phyloP scores from a whole-genome alignment of 805 yeast genomes.

The Candida easanensis region DNA sequence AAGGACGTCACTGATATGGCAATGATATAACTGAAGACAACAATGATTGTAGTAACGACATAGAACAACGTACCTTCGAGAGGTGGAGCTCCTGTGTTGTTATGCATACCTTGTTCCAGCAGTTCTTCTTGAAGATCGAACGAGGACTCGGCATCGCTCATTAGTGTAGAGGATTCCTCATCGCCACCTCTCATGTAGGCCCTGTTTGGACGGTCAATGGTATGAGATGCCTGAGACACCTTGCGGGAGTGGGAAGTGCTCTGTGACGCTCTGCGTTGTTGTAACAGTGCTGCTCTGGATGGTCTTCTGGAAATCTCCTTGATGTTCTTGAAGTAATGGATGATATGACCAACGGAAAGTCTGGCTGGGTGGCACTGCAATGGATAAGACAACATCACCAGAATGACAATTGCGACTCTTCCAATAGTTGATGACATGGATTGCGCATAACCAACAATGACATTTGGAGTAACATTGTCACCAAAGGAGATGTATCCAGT shows the following conservation, averaged over 20 bases:
- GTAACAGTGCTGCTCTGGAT: conserved; percentile 18
- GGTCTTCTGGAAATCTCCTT: conserved; percentile 22
- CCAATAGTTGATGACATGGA: conserved; percentile 72
- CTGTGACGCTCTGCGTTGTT: conserved; percentile 9
- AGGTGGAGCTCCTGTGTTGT: conserved; percentile 23
- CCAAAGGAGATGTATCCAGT: conserved; percentile 89
- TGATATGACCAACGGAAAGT: conserved; percentile 72
- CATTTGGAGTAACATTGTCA: conserved; percentile 70
- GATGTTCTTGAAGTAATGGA: conserved; percentile 43
- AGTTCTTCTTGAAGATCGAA: conserved; percentile 27
- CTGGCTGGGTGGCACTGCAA: conserved; percentile 90
- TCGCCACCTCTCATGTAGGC: neutral
- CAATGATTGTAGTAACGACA: conserved; percentile 48
- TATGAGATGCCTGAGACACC: conserved; percentile 11
- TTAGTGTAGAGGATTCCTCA: conserved; percentile 7
- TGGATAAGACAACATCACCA: conserved; percentile 85
- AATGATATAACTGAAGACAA: conserved; percentile 54
- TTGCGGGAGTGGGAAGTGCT: conserved; percentile 10
- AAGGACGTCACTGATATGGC: conserved; percentile 71
- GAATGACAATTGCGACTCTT: conserved; percentile 70
- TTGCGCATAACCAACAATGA: conserved; percentile 72
- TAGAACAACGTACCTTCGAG: conserved; percentile 40
- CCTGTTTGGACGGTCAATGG: conserved; percentile 6
- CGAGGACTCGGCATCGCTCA: conserved; percentile 5
- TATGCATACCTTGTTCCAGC: conserved; percentile 30